Base-by-base conservation (phyloP, 345 rosid species). In the Eucalyptus cloeziana region DNA sequence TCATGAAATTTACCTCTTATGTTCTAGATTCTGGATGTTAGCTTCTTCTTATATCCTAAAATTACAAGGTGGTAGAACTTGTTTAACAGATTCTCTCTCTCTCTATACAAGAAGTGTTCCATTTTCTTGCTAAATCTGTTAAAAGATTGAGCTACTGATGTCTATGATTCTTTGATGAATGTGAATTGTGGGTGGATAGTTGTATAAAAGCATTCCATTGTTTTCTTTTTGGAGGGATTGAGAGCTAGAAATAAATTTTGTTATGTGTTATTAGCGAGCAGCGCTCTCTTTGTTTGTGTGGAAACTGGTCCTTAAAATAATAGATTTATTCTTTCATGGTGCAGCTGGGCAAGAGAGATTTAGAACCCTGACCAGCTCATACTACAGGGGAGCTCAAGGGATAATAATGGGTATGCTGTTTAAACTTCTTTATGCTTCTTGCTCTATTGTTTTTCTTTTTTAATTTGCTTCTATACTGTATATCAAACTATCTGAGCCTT, bases 261-360 rank as follows among this genome's bases (percentile, higher is more conserved):
- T 71, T 27, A 37, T 10, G 27, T 10, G 27, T 71, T 30, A 62
- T 62, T 37, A 37, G 45, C 5, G 45, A 19, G 25, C 27, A 37
- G 83, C 1, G 8, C 83, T 11, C 27, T 76, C 13, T 37, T 71
- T 37, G 27, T 37, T 86, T 86, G 5, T 86, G 64, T 51, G 87
- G 83, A 76, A 24, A 44, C 83, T 37, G 44, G 83, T 76, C 47
- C 83, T 5, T 76, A 37, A 47, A 37, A 86, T 86, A 52, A 86
- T 60, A 30, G 43, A 27, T 47, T 37, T 58, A 51, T 44, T 60
- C 40, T 44, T 52, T 89, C n/a, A 17, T 64, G n/a, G 45, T 91
- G 93, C 95, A 97, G 99, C 99, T 94, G 99, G 99, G 64, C 98
- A 97, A 94, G 99, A 97, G 92, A 94, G 99, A 88, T 97, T 97